Evolutionary conservation across 495 filamentous ascomycete species (phyloP).

Genomic region (Parathielavia appendiculata): DNA sequence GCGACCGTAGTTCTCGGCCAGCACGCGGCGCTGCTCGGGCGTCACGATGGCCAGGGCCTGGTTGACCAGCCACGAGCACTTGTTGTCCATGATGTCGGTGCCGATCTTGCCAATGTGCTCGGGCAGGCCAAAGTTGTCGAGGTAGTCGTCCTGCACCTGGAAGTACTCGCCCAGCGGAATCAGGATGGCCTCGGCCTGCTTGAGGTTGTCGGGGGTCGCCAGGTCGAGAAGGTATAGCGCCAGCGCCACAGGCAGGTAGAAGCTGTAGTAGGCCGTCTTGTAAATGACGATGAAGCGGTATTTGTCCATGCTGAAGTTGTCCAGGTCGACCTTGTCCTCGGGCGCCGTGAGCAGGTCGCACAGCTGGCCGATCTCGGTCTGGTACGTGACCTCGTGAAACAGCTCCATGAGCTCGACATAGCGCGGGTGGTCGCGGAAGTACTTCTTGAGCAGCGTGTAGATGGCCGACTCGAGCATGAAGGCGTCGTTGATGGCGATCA

Average conservation of each 20-base stretch:
- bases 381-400: constrained; percentile 88
- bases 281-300: constrained; percentile 98
- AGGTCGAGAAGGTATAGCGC: constrained; percentile 75
- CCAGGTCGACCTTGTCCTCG: constrained; percentile 82
- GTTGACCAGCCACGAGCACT: constrained; percentile 97
- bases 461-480: constrained; percentile 92
- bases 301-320: constrained; percentile 91
- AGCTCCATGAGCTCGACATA: constrained; percentile 91
- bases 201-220: constrained; percentile 78
- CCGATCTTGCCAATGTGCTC: constrained; percentile 94
- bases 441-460: constrained; percentile 86
- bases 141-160: constrained; percentile 97
- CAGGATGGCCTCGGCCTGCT: constrained; percentile 80
- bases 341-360: constrained; percentile 95
- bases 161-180: constrained; percentile 99
- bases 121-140: constrained; percentile 92
- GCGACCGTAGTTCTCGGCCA: constrained; percentile 81
- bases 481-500: constrained; percentile 96
- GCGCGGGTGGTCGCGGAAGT: constrained; percentile 76
- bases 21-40: constrained; percentile 73
- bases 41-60: constrained; percentile 74
- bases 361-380: constrained; percentile 90
- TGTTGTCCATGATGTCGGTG: constrained; percentile 98
- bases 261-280: constrained; percentile 98
- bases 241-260: constrained; percentile 96